Conservation (phyloP, 208 protist species). For the Acanthamoeba quina region DNA sequence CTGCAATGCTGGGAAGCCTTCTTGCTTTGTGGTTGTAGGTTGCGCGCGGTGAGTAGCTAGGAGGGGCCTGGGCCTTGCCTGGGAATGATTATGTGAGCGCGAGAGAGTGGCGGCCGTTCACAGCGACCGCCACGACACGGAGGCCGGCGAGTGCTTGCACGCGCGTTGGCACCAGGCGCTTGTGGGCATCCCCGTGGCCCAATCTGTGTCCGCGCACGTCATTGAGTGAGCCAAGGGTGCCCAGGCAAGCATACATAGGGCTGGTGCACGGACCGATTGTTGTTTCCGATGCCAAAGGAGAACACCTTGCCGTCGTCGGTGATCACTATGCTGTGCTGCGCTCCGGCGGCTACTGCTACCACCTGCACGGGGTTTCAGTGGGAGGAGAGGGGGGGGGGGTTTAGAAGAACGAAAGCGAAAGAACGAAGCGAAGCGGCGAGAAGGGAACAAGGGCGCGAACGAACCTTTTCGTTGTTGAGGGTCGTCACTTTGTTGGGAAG, state of each 20-base stretch:
- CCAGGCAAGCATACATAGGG: not conserved
- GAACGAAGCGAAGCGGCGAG: too few relatives aligned
- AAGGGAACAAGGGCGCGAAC: not conserved
- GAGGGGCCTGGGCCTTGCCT: too few relatives aligned
- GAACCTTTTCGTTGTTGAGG: not conserved
- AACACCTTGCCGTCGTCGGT: not conserved
- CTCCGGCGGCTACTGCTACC: not conserved
- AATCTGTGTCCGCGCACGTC: not conserved
- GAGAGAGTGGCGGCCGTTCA: not conserved
- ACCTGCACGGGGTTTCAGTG: not conserved
- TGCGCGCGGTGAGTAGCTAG: too few relatives aligned
- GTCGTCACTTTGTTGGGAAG: not conserved
- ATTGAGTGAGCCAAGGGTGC: not conserved
- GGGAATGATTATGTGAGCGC: not conserved
- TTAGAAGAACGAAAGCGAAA: too few relatives aligned
- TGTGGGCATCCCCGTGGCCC: not conserved
- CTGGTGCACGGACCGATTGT: not conserved
- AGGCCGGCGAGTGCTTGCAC: not conserved
- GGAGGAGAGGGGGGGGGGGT: not conserved
- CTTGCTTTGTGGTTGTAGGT: too few relatives aligned
- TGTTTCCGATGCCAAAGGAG: not conserved
- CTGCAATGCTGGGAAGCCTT: too few relatives aligned
- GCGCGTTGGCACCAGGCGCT: not conserved
- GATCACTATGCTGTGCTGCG: not conserved
- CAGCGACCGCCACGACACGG: not conserved